Percentiles rank a stretch among this genome's conserved stretches.
Conservation (phyloP, 306 rosid species). For the Bauhinia variegata region DNA sequence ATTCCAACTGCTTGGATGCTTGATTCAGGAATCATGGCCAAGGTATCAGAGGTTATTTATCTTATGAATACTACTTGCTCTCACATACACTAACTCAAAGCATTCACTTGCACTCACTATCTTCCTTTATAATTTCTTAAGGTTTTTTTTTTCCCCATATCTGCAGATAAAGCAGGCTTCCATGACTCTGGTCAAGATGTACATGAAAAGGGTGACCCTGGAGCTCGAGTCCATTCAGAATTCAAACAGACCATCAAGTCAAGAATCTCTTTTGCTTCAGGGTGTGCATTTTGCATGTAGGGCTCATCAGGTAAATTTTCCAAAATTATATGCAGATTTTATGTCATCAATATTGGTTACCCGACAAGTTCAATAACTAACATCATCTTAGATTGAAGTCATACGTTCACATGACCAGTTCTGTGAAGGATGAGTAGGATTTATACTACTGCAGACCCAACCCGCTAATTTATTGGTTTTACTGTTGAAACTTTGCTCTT, state of each 20-base stretch:
- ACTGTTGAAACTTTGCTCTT: not conserved
- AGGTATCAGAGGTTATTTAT: slow-evolving; percentile 61
- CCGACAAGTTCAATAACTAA: not conserved
- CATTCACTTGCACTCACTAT: too few species aligned
- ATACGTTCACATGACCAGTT: slow-evolving; percentile 13
- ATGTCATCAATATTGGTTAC: slow-evolving; percentile 7
- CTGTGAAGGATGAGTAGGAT: not conserved
- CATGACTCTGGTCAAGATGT: slow-evolving; percentile 77
- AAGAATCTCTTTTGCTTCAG: slow-evolving; percentile 91
- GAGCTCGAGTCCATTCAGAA: slow-evolving; percentile 70
- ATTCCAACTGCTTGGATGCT: slow-evolving; percentile 94
- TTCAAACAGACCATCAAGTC: slow-evolving; percentile 78
- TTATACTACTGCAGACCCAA: not conserved
- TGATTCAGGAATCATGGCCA: slow-evolving; percentile 74
- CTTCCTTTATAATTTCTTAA: not conserved
- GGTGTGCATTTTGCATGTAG: slow-evolving; percentile 84
- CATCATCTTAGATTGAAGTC: slow-evolving; percentile 5
- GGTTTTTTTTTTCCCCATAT: not conserved
- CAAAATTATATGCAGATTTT: slow-evolving; percentile 15
- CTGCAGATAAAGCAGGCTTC: slow-evolving; percentile 83
- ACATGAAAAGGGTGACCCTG: slow-evolving; percentile 82
- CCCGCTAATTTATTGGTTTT: not conserved
- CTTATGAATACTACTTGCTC: not conserved
- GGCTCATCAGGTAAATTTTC: slow-evolving; percentile 75
- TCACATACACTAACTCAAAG: too few species aligned